Evolutionary conservation across 345 rosid species (phyloP), one percentile per base, ranked within the genome.

Genomic region (Erucastrum elatum): DNA sequence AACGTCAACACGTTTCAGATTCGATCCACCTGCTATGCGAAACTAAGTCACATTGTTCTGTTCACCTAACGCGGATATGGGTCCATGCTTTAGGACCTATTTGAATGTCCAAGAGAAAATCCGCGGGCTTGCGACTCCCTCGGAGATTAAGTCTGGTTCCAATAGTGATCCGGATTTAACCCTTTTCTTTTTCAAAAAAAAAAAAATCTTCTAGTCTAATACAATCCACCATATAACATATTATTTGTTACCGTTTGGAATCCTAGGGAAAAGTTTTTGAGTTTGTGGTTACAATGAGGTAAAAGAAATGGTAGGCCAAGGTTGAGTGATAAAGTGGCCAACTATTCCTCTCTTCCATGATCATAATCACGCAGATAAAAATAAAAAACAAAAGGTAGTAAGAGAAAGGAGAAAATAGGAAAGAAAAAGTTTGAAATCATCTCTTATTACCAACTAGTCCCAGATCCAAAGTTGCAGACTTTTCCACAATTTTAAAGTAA

Each of bases 401-500:
- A 80, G 56, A 75, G 62, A 80, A n/a, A 17, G 75, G 56, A 75
- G 62, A 80, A n/a, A 79, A 33, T 31, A 2, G 9, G 4, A 17
- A 61, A 31, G 29, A 46, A 55, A 34, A 75, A 70, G 71, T 70
- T 70, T 75, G 11, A 27, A 66, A 64, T 51, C 56, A 59, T 59
- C 8, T 9, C 46, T 39, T 39, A 41, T 39, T 39, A 41, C 49
- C 49, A 10, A 41, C 49, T 75, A 26, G 30, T 44, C 68, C 76
- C 80, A n/a, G 56, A 51, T 51, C 56, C 56, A 80, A 75, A 75
- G 76, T 71, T 75, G 80, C 80, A 65, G 72, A 75, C 80, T 80
- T 80, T 51, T 80, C 80, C 56, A 75, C 34, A 56, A 61, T 74
- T 67, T 68, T 35, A 79, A 79, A 61, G 56, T 51, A 51, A 51